Base-by-base conservation (phyloP, 208 protist genomes). In the Trypanosoma mega region DNA sequence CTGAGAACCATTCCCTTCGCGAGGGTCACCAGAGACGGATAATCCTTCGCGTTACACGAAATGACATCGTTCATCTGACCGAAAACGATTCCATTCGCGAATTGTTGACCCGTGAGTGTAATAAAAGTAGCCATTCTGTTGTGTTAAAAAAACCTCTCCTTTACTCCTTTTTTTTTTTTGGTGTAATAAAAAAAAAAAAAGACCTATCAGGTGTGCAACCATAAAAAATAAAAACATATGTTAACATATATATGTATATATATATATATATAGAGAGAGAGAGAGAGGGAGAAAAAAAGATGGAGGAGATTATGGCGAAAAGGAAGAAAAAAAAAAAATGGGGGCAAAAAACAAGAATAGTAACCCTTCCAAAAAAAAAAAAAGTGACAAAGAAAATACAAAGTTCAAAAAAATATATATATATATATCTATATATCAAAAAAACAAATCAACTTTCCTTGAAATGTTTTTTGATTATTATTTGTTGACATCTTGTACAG, bases 1-100 rank as follows among this genome's bases (percentile, higher is more conserved):
- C 69, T 74, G n/a, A 91, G 67, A 18, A 87, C 26, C 81, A 90
- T 92, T 48, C 84, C 87, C 3, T 56, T 43, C 41, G 57, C 37
- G 29, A 94, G 29, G 9, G 48, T 51, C 2, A 70, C 58, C 24
- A 90, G 70, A 11, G 69, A 64, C 2, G 82, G 69, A 56, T 71
- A 72, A 3, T 54, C 37, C 4, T 61, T 33, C 1, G 47, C 23
- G 21, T 87, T 74, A 2, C 87, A 76, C 21, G 63, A 45, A 24
- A 82, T 52, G 9, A 94, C 76, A 16, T 73, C 67, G 37, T 87
- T 85, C 26, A 77, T 41, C 0, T 73, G 58, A 30, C 74, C 72
- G 14, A 94, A 62, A 18, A 50, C 53, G 6, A 94, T 56, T 16
- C 78, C 78, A 21, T 72, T 70, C 9, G 65, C 67, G 47, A 92